Percentiles rank a stretch among this genome's conserved stretches.
Conservation (phyloP, 441 rosid genomes). For the Corymbia calophylla region DNA sequence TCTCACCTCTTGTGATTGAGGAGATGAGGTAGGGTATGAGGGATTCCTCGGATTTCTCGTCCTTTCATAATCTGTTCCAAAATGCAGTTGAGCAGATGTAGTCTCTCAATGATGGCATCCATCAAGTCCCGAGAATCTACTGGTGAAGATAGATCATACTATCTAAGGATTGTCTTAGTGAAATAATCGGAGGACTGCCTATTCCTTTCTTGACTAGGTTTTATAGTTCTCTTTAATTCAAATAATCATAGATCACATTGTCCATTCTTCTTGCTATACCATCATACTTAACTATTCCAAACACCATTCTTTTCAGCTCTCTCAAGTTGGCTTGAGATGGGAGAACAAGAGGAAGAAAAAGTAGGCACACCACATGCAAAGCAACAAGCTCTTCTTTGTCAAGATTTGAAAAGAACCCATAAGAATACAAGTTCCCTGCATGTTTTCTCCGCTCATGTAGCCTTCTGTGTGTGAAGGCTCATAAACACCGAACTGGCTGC, state of each 20-base stretch:
- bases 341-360: neutral
- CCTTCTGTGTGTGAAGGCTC: conserved; percentile 57
- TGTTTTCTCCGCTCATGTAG: conserved; percentile 57
- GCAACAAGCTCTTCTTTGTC: conserved; percentile 11
- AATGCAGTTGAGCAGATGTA: too few species aligned
- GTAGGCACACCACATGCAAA: neutral
- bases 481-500: conserved; percentile 66
- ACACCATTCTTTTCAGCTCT: neutral
- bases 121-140: too few species aligned
- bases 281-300: neutral
- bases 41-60: too few species aligned
- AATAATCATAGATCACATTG: fast-evolving
- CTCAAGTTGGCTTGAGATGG: neutral
- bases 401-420: conserved; percentile 39
- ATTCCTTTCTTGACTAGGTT: neutral
- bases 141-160: too few species aligned
- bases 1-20: too few species aligned
- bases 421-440: conserved; percentile 46
- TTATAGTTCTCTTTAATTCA: too few species aligned
- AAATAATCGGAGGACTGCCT: fast-evolving
- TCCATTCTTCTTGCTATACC: neutral
- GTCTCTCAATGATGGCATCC: too few species aligned
- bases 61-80: too few species aligned
- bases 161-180: neutral
- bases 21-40: too few species aligned